Conservation (phyloP, 1,284 basidiomycete species). For the Salmacisia buchloeana region DNA sequence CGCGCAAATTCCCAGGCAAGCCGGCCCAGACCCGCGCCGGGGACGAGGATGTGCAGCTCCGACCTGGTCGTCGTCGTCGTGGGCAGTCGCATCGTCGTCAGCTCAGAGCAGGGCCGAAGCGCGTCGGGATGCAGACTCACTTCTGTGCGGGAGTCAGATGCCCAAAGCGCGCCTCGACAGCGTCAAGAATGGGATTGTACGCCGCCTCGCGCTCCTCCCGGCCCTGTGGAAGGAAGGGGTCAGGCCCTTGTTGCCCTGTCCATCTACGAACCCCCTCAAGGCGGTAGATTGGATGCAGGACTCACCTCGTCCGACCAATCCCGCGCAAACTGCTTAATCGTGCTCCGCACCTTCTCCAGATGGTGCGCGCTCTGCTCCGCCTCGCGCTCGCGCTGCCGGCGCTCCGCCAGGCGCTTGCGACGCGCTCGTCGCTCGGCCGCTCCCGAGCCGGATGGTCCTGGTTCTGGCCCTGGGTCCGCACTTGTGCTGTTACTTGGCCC, state of each 20-base stretch:
- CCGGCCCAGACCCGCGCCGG: conserved; percentile 44
- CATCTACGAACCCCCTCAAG: not conserved
- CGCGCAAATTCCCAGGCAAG: conserved; percentile 43
- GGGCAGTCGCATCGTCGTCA: not conserved
- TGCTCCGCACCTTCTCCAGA: conserved; percentile 46
- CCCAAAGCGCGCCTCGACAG: conserved; percentile 24
- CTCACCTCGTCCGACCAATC: conserved; percentile 38
- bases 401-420: no score
- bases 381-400: not conserved
- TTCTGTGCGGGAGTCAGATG: conserved; percentile 13
- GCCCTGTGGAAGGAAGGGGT: no score
- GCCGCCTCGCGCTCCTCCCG: conserved; percentile 28
- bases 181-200: conserved; percentile 37
- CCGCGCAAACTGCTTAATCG: conserved; percentile 46
- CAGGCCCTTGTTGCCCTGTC: not conserved
- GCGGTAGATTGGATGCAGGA: not conserved
- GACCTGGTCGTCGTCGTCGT: not conserved
- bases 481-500: no score
- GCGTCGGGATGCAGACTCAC: not conserved
- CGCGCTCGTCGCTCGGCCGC: conserved; percentile 17
- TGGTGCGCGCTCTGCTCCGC: conserved; percentile 23
- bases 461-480: not conserved
- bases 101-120: not conserved
- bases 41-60: conserved; percentile 33
- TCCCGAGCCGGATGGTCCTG: not conserved